Evolutionary conservation across 2,329 filamentous ascomycete genomes (phyloP), one percentile per base, ranked within the genome.

Genomic region (Ophiostoma tasmaniense): DNA sequence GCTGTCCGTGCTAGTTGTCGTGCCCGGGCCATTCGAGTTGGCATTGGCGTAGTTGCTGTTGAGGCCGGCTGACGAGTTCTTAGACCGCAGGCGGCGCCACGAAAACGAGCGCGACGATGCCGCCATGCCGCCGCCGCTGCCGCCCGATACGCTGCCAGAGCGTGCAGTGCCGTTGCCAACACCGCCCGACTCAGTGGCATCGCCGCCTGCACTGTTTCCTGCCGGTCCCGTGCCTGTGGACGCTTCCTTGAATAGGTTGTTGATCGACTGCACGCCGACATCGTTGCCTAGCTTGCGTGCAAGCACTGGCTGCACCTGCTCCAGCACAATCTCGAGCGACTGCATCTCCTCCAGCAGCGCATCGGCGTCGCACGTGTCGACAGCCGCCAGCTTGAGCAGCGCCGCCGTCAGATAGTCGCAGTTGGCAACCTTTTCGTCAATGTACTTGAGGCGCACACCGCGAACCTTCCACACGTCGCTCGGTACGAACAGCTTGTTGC

Each of bases 321-420:
- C 94, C 37, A 99, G 83, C 37, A 97, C 85, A 50, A 84, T 83
- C 78, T 99, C 95, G 4, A 99, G 83, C 1, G 88, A 84, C 77
- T 98, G 93, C 89, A 99, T 95, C 78, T 99, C 95, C 74, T 96
- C 93, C 20, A 97, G 83, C 25, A 98, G 88, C 0, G 93, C 92
- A 76, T 97, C 94, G 0, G 94, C 93, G 76, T 99, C 94, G 71
- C 88, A 90, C 0, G 90, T 95, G 74, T 99, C 92, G 0, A 97
- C 93, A 71, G 88, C 86, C 7, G 89, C 87, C 45, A 99, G 84
- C 76, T 93, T 95, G 69, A 92, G 84, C 37, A 99, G 81, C 11
- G 94, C 93, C 0, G 93, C 92, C 0, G 94, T 98, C 66, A 99
- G 84, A 67, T 92, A 84, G 77, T 99, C 95, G 77, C 93, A 97